A percentile compares a stretch with the other conserved stretches of the same genome.
phyloP scores from a whole-genome alignment of 176 grass and related monocot species.

The Rhynchospora tenuis region DNA sequence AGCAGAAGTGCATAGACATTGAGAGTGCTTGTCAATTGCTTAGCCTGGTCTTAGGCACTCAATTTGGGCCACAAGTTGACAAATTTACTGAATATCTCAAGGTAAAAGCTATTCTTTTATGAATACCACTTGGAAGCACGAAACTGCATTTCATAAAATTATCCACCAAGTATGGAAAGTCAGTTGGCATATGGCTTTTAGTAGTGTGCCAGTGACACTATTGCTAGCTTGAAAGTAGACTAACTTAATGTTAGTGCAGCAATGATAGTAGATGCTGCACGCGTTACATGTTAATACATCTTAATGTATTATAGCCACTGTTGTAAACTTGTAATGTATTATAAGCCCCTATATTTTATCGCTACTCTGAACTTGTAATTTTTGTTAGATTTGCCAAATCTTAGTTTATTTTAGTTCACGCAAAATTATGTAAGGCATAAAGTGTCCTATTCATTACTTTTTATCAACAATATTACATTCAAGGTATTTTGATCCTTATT shows the following conservation, averaged over 20 bases:
- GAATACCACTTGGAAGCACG: not conserved
- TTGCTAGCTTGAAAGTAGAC: not conserved
- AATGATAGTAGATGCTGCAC: not conserved
- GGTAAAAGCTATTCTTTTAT: conserved; percentile 33
- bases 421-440: not conserved
- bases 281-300: not conserved
- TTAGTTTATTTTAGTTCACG: not conserved
- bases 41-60: conserved; percentile 73
- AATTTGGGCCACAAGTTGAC: conserved; percentile 65
- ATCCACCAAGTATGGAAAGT: not conserved
- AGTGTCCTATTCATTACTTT: not conserved
- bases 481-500: not conserved
- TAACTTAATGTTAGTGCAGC: not conserved
- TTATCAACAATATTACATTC: conserved; percentile 8
- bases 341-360: not conserved
- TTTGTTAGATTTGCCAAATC: not conserved
- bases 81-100: conserved; percentile 86
- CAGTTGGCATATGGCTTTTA: not conserved
- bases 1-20: conserved; percentile 97
- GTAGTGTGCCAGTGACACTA: not conserved
- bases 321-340: not conserved
- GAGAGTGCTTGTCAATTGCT: conserved; percentile 81
- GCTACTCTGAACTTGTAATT: not conserved
- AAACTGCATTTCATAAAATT: not conserved
- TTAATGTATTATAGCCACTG: not conserved